Evolutionary conservation across 306 rosid genomes (phyloP), one percentile per base, ranked within the genome.

Genomic region (Cercis canadensis): DNA sequence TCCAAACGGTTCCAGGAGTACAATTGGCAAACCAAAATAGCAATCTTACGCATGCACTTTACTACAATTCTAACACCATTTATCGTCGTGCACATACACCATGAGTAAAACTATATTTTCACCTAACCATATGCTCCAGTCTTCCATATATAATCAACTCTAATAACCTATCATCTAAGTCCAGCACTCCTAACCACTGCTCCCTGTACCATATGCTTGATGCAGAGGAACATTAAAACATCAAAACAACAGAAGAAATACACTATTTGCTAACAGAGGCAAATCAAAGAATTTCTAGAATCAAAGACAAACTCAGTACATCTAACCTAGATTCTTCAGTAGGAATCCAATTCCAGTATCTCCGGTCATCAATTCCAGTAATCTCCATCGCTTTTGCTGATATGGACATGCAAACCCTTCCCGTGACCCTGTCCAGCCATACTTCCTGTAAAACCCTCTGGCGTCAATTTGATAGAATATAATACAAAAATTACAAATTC

Each of bases 281-380:
- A 24, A 24, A 24, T 24, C 3, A 1, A 24, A 1, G 29, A 24
- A 24, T 24, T 24, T 24, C 29, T 24, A 24, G 29, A 24, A 24
- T 24, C 29, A 3, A 24, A 24, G 29, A 24, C 29, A 24, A 24
- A n/a, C n/a, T n/a, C n/a, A 24, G 29, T 24, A 24, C 1, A 29
- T 31, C 82, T 73, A 55, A 89, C 98, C 98, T 88, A 51, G 98
- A 92, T 74, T 92, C 98, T 74, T 92, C 92, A n/a, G 98, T 92
- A 16, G 90, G 85, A 83, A 92, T 47, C 98, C 96, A 92, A 66
- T 80, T 92, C 98, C 98, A 92, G 77, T 92, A 92, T 73, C 98
- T 87, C 36, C 97, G 73, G 43, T 84, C 86, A 41, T 92, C 98
- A 39, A 92, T 92, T 69, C 98, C 98, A 11, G 96, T 92, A 60